A percentile compares a stretch with the other conserved stretches of the same genome.
Evolutionary conservation across 73 alveolate genomes (phyloP).

Genomic region (Symbiodinium natans): DNA sequence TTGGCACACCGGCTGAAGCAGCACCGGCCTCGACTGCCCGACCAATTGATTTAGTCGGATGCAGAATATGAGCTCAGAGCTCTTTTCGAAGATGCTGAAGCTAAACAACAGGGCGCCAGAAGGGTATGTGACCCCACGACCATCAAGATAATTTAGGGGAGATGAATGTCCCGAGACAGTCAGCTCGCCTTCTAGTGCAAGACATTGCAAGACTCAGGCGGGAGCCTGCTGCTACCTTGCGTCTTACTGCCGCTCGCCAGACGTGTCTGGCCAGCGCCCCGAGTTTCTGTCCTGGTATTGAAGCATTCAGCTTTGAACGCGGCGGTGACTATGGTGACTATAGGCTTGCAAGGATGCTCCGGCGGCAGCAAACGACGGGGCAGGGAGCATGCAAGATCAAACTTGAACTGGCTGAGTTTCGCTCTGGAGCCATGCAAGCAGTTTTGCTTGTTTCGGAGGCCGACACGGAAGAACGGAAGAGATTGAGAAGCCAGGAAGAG

Average conservation of each 20-base stretch:
- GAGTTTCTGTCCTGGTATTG: neutral
- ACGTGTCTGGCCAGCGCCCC: constrained; percentile 3
- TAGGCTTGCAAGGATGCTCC: constrained; percentile 13
- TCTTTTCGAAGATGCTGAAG: too few species aligned
- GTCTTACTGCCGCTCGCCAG: constrained; percentile 71
- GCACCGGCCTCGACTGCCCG: neutral
- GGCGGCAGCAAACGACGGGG: neutral
- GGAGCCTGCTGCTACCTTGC: constrained; percentile 81
- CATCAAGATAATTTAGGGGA: too few species aligned
- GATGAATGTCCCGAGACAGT: too few species aligned
- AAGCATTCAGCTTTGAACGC: neutral
- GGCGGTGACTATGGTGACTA: neutral
- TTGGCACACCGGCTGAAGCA: constrained; percentile 71
- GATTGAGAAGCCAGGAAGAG: constrained; percentile 36
- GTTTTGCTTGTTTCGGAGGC: constrained; percentile 11
- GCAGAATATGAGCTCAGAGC: neutral
- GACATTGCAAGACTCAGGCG: constrained; percentile 63
- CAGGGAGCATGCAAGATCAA: too few species aligned
- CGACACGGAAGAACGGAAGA: constrained; percentile 35
- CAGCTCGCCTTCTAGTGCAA: too few species aligned
- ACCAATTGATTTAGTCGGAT: neutral
- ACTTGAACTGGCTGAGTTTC: too few species aligned
- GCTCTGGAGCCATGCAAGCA: neutral
- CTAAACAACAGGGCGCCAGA: too few species aligned
- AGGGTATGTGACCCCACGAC: too few species aligned